Conservation (phyloP, 1,284 basidiomycete species). For the Xerocomus cyaneibrunnescens region DNA sequence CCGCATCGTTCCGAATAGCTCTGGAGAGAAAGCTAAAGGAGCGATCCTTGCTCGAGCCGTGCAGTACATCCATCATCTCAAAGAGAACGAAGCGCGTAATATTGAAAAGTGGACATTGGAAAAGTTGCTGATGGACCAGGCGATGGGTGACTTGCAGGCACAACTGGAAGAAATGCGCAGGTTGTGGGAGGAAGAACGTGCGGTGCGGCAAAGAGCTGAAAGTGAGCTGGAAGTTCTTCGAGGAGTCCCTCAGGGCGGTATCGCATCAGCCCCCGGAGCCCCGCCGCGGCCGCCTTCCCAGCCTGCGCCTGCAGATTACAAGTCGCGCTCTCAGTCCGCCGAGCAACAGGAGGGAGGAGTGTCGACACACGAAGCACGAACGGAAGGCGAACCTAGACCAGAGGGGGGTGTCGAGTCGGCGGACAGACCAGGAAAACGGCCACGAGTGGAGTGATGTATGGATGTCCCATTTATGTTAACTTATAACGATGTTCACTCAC, state of each 20-base stretch:
- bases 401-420: constrained; percentile 18
- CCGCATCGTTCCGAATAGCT: constrained; percentile 83
- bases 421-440: constrained; percentile 34
- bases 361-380: constrained; percentile 15
- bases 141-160: constrained; percentile 79
- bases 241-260: constrained; percentile 29
- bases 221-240: constrained; percentile 55
- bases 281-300: constrained; percentile 20
- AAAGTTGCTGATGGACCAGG: constrained; percentile 90
- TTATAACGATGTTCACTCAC: constrained; percentile 18
- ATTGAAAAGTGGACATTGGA: constrained; percentile 96
- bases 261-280: constrained; percentile 3
- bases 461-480: constrained; percentile 12
- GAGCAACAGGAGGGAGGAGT: constrained; percentile 27
- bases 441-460: constrained; percentile 24
- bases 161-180: constrained; percentile 76
- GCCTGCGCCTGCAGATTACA: constrained; percentile 9
- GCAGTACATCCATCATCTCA: constrained; percentile 87
- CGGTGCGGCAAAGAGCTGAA: constrained; percentile 55
- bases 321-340: constrained; percentile 30
- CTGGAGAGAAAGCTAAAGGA: constrained; percentile 87
- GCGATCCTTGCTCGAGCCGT: constrained; percentile 84
- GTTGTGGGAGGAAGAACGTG: constrained; percentile 71
- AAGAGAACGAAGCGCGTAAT: constrained; percentile 87
- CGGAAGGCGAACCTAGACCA: constrained; percentile 20